Conservation (phyloP, 805 yeast species). For the Candida tammaniensis region DNA sequence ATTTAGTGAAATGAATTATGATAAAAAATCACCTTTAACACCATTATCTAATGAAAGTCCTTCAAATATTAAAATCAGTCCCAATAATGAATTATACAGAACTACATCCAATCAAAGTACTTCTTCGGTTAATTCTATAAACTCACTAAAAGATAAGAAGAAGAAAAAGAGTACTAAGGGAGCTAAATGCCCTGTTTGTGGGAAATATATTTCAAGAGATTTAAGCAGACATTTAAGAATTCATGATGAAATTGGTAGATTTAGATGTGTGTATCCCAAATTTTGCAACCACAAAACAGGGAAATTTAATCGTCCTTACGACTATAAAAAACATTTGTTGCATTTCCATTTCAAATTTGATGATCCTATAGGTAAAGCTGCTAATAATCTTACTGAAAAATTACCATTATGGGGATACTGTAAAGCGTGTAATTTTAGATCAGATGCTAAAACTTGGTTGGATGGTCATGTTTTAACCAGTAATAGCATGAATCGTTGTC, state of each 20-base stretch:
- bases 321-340: slow-evolving; percentile 42
- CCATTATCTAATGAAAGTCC: slow-evolving; percentile 8
- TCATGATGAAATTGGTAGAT: slow-evolving; percentile 42
- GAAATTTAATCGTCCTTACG: slow-evolving; percentile 44
- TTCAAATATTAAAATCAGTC: slow-evolving; percentile 1
- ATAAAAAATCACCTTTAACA: slow-evolving; percentile 6
- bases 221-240: slow-evolving; percentile 41
- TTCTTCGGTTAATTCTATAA: slow-evolving; percentile 13
- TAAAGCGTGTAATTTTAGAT: slow-evolving; percentile 47
- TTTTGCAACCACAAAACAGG: slow-evolving; percentile 42
- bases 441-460: slow-evolving; percentile 54
- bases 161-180: slow-evolving; percentile 32
- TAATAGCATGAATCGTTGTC: slow-evolving; percentile 21
- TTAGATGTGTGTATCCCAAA: slow-evolving; percentile 40
- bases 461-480: slow-evolving; percentile 48
- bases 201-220: slow-evolving; percentile 40
- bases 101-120: slow-evolving; percentile 13
- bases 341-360: slow-evolving; percentile 43
- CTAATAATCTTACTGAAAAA: slow-evolving; percentile 40
- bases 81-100: slow-evolving; percentile 4
- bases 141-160: slow-evolving; percentile 9
- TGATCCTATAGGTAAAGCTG: slow-evolving; percentile 37
- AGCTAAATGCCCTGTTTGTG: slow-evolving; percentile 37
- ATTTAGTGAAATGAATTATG: slow-evolving; percentile 4
- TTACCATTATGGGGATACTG: slow-evolving; percentile 37